A percentile compares a stretch with the other conserved stretches of the same genome.
These are phyloP conservation scores for Hypoxylon sp. DNA, from an alignment of 2,329 filamentous ascomycete species.

Conservation along the genomic window DNA sequence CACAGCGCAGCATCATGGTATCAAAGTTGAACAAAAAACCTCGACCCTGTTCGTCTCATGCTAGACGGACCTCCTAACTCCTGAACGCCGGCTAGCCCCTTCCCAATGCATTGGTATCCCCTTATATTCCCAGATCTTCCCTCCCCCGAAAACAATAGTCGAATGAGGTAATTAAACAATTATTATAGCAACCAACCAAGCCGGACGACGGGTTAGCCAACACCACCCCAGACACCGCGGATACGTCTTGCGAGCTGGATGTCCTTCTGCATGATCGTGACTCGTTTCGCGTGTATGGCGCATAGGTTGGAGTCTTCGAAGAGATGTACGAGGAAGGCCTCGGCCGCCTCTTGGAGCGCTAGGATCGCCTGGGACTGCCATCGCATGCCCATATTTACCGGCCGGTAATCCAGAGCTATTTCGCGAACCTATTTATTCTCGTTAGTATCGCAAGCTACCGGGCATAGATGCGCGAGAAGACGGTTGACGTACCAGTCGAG, in stretches of 20 bases:
- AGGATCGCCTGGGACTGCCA: constrained; percentile 97
- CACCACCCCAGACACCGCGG: constrained; percentile 79
- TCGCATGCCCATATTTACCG: constrained; percentile 76
- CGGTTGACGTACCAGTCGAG: constrained; percentile 73
- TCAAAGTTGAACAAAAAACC: constrained; percentile 19
- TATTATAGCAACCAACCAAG: background rate
- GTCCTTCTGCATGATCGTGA: constrained; percentile 98
- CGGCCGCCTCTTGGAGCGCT: constrained; percentile 93
- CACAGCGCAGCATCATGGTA: constrained; percentile 21
- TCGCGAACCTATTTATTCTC: constrained; percentile 68
- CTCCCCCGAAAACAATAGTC: too few relatives aligned
- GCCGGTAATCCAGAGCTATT: constrained; percentile 74
- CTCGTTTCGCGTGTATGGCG: constrained; percentile 94
- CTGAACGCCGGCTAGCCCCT: constrained; percentile 35
- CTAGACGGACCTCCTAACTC: constrained; percentile 16
- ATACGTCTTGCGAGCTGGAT: constrained; percentile 91
- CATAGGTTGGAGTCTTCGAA: constrained; percentile 97
- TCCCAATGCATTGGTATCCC: constrained; percentile 25
- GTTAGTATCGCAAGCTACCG: constrained; percentile 23
- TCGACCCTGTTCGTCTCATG: constrained; percentile 8
- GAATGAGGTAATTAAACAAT: too few relatives aligned
- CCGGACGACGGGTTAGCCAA: constrained; percentile 58
- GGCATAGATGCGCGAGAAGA: background rate
- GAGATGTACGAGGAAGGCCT: constrained; percentile 95
- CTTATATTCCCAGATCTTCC: constrained; percentile 17